A percentile compares a stretch with the other conserved stretches of the same genome.
These are phyloP conservation scores for Gonium pectorale DNA, from an alignment of 139 green algal genomes.

Conservation along the genomic window DNA sequence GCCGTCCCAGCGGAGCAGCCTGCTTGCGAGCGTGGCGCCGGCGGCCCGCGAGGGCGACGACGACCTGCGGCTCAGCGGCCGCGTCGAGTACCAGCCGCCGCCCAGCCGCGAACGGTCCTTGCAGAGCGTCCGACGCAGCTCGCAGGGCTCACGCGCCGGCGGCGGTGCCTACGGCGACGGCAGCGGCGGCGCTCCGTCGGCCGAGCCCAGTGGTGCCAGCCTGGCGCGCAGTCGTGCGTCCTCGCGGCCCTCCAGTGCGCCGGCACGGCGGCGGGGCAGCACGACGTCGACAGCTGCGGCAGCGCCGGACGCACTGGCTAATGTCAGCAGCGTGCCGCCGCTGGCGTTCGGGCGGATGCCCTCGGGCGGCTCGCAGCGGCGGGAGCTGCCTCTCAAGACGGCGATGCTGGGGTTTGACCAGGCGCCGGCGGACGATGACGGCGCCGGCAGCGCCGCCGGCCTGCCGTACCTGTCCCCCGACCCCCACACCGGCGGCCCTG, in stretches of 20 bases:
- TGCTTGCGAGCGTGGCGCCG: neutral
- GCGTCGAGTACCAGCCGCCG: constrained; percentile 38
- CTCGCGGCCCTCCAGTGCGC: constrained; percentile 29
- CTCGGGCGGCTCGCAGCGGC: neutral
- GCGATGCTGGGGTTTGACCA: constrained; percentile 36
- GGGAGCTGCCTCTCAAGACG: constrained; percentile 7
- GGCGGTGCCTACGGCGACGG: neutral
- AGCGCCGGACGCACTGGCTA: too few relatives aligned
- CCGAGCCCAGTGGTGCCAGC: constrained; percentile 4
- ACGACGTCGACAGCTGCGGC: neutral
- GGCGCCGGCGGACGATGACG: too few relatives aligned
- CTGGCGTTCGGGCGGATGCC: constrained; percentile 18
- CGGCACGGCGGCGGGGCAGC: neutral
- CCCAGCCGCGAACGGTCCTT: constrained; percentile 5
- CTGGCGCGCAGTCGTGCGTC: neutral
- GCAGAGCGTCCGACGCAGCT: neutral
- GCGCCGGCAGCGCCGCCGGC: too few relatives aligned
- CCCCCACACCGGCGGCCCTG: too few relatives aligned
- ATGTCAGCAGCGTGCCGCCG: neutral
- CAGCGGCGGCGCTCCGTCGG: neutral
- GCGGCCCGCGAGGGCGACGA: neutral
- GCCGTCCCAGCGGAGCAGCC: constrained; percentile 1
- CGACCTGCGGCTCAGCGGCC: neutral
- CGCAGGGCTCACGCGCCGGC: constrained; percentile 3
- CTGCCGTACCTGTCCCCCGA: too few relatives aligned